A percentile compares a stretch with the other conserved stretches of the same genome.
Evolutionary conservation across 116 monocot species (phyloP).

Genomic region (Cymodocea nodosa): DNA sequence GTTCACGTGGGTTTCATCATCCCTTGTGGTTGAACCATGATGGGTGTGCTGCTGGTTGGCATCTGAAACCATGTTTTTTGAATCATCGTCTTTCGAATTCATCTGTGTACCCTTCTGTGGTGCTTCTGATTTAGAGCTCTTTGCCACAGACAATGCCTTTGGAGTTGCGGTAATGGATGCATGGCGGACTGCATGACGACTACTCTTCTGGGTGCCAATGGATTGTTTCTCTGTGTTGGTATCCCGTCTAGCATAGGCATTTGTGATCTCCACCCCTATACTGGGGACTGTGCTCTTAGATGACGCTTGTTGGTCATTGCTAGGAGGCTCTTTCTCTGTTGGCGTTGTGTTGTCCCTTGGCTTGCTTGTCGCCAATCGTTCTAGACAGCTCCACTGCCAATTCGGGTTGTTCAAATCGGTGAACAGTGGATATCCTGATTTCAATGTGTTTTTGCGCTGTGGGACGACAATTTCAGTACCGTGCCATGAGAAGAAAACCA

Average conservation of each 20-base stretch:
- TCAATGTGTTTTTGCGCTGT: constrained; percentile 5
- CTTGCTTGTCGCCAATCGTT: constrained; percentile 52
- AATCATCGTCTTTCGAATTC: constrained; percentile 24
- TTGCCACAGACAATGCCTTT: constrained; percentile 2
- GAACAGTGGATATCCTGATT: constrained; percentile 27
- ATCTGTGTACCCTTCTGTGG: constrained; percentile 11
- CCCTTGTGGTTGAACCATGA: constrained; percentile 18
- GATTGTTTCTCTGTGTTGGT: constrained; percentile 14
- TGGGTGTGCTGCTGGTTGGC: constrained; percentile 27
- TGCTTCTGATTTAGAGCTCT: constrained; percentile 19
- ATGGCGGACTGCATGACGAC: constrained; percentile 14
- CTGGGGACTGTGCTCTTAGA: constrained; percentile 15
- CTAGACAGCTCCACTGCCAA: constrained; percentile 83
- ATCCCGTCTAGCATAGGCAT: constrained; percentile 33
- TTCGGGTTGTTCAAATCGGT: constrained; percentile 61
- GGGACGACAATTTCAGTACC: no score
- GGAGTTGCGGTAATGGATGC: constrained; percentile 14
- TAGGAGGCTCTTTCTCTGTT: constrained; percentile 19
- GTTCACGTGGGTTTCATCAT: constrained; percentile 37
- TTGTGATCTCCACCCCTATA: constrained; percentile 29
- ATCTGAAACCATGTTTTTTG: constrained; percentile 27
- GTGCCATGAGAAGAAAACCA: neutral
- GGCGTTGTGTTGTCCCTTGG: constrained; percentile 31
- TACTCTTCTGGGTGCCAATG: constrained; percentile 16
- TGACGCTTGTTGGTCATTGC: neutral